phyloP scores from a whole-genome alignment of 495 filamentous ascomycete species.

The Friedmanniomyces simplex region DNA sequence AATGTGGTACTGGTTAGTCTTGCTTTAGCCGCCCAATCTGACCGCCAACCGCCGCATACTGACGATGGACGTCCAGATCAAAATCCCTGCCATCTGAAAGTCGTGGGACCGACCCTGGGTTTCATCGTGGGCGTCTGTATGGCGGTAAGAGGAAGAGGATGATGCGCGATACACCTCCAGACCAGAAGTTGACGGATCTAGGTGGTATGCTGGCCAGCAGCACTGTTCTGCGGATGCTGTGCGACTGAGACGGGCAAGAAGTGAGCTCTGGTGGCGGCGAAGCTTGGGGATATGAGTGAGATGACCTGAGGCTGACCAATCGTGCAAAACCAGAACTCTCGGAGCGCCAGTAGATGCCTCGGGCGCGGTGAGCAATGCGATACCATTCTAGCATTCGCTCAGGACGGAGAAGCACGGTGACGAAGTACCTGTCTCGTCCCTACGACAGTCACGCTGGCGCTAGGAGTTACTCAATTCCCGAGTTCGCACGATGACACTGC shows the following conservation, averaged over 20 bases:
- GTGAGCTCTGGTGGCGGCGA: constrained; percentile 3
- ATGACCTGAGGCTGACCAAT: background rate
- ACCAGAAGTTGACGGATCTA: background rate
- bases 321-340: constrained; percentile 3
- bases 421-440: too few relatives aligned
- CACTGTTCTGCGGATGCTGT: constrained; percentile 19
- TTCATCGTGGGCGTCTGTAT: constrained; percentile 13
- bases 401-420: too few relatives aligned
- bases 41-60: background rate
- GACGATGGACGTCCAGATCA: constrained; percentile 3
- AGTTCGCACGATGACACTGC: too few relatives aligned
- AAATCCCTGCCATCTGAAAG: constrained; percentile 16
- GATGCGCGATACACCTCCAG: background rate
- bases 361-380: constrained; percentile 9
- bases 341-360: constrained; percentile 12
- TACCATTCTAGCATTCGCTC: constrained; percentile 17
- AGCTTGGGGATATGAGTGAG: background rate
- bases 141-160: constrained; percentile 6
- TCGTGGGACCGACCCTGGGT: constrained; percentile 18
- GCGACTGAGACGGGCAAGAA: constrained; percentile 20
- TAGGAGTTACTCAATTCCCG: too few relatives aligned
- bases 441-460: too few relatives aligned
- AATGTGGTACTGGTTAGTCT: constrained; percentile 15
- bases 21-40: background rate
- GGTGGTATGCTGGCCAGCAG: constrained; percentile 19